Conservation (phyloP, 2,329 filamentous ascomycete species). For the Beauveria sp. region DNA sequence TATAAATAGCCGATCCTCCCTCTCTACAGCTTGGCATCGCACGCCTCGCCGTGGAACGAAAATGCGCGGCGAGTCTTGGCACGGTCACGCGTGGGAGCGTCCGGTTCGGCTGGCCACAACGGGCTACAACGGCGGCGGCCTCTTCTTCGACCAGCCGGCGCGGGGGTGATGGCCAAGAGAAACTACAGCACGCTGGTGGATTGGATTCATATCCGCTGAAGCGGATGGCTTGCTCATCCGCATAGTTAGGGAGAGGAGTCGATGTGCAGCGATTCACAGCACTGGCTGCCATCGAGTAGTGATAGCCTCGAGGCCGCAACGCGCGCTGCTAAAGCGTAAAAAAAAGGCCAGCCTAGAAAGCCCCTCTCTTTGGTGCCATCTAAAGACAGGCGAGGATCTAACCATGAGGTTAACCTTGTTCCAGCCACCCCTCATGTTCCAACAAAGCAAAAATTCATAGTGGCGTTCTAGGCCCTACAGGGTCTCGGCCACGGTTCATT, state of each 20-base stretch:
- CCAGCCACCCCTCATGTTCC: background rate
- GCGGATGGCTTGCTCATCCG: background rate
- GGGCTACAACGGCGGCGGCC: background rate
- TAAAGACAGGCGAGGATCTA: constrained; percentile 8
- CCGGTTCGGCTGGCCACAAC: background rate
- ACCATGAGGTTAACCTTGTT: constrained; percentile 13
- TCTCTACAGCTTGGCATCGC: background rate
- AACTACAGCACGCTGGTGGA: background rate
- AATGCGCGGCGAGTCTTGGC: background rate
- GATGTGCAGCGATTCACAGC: background rate
- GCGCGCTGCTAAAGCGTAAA: too few relatives aligned
- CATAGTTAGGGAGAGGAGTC: too few relatives aligned
- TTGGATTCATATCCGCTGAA: background rate
- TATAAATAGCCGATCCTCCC: constrained; percentile 1
- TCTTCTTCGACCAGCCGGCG: background rate
- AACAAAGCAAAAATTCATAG: background rate
- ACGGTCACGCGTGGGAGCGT: background rate
- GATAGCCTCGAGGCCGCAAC: too few relatives aligned
- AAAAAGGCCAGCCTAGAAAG: background rate
- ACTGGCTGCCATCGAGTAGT: background rate
- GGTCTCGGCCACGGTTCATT: background rate
- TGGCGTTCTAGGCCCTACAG: background rate
- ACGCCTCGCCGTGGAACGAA: background rate
- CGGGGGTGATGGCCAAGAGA: background rate
- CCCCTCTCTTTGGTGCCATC: background rate